These are phyloP conservation scores for Pyronema domesticum DNA, from an alignment of 495 filamentous ascomycete species.

Conservation along the genomic window DNA sequence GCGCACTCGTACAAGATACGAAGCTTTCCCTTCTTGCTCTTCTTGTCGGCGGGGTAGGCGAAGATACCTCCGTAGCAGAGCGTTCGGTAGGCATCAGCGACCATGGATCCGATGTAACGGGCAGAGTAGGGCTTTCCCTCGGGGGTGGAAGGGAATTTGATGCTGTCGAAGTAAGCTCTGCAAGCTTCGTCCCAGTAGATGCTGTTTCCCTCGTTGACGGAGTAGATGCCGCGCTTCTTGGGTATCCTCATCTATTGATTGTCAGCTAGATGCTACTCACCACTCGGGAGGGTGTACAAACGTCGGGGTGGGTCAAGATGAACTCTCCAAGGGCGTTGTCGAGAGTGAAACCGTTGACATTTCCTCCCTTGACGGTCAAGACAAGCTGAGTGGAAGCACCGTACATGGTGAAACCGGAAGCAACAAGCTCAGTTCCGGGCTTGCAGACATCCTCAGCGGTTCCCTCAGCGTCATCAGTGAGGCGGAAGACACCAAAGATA, in stretches of 20 bases:
- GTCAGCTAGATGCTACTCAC: constrained; percentile 3
- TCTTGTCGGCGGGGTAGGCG: constrained; percentile 92
- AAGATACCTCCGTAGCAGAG: constrained; percentile 92
- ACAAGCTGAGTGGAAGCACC: constrained; percentile 91
- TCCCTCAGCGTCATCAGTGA: constrained; percentile 50
- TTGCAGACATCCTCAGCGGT: constrained; percentile 67
- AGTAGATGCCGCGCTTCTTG: constrained; percentile 69
- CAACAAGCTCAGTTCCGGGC: constrained; percentile 79
- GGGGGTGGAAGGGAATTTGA: constrained; percentile 56
- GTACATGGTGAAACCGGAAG: constrained; percentile 98
- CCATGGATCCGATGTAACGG: constrained; percentile 93
- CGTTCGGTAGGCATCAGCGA: constrained; percentile 93
- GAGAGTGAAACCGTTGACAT: constrained; percentile 91
- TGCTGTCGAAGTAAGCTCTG: constrained; percentile 69
- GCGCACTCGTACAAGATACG: constrained; percentile 96
- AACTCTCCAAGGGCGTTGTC: constrained; percentile 95
- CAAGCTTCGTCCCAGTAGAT: constrained; percentile 85
- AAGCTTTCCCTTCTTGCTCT: constrained; percentile 95
- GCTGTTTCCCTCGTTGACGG: constrained; percentile 95
- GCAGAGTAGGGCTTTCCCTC: constrained; percentile 82
- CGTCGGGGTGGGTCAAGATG: constrained; percentile 85
- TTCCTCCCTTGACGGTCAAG: constrained; percentile 86
- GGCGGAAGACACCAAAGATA: constrained; percentile 88
- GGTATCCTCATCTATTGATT: constrained; percentile 54
- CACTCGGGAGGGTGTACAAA: not conserved